Conservation (phyloP, 371 early-diverging fungal species). For the Gilbertella persicaria region DNA sequence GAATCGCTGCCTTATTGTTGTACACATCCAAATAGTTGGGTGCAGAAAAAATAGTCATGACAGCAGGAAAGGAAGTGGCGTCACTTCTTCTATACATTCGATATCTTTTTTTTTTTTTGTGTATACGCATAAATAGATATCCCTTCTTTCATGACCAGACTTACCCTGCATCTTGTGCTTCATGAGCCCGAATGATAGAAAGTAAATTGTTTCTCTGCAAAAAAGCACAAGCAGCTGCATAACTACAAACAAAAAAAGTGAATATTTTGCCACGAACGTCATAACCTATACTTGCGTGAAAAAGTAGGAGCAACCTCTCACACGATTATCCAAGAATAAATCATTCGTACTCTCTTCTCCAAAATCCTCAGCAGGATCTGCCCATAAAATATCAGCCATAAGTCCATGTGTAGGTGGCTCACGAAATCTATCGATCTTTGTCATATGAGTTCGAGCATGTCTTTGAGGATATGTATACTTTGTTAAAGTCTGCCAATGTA, state of each 20-base stretch:
- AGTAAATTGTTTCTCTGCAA: constrained; percentile 91
- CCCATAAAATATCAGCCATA: constrained; percentile 98
- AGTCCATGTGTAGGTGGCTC: constrained; percentile 95
- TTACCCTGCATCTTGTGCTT: constrained; percentile 95
- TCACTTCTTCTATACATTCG: constrained; percentile 94
- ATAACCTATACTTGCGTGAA: constrained; percentile 58
- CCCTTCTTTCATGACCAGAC: background rate
- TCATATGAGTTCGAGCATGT: background rate
- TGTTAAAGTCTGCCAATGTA: constrained; percentile 83
- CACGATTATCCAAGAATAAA: constrained; percentile 86
- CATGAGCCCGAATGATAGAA: constrained; percentile 96
- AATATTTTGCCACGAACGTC: background rate
- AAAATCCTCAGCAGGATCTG: constrained; percentile 96
- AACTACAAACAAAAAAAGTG: constrained; percentile 46
- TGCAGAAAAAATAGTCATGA: constrained; percentile 97
- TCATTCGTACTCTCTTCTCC: constrained; percentile 86
- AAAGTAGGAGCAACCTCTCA: constrained; percentile 95
- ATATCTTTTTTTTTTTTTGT: constrained; percentile 39
- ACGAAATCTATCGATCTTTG: constrained; percentile 91
- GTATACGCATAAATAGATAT: too few relatives aligned
- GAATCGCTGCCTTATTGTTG: constrained; percentile 96
- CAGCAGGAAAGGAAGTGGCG: constrained; percentile 92
- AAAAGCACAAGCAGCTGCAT: constrained; percentile 90
- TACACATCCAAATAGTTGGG: constrained; percentile 98
- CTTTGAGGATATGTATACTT: background rate